Percentiles rank a stretch among this genome's conserved stretches.
Evolutionary conservation across 192 early-diverging fungal genomes (phyloP).

Genomic region (Coemansia sp.): DNA sequence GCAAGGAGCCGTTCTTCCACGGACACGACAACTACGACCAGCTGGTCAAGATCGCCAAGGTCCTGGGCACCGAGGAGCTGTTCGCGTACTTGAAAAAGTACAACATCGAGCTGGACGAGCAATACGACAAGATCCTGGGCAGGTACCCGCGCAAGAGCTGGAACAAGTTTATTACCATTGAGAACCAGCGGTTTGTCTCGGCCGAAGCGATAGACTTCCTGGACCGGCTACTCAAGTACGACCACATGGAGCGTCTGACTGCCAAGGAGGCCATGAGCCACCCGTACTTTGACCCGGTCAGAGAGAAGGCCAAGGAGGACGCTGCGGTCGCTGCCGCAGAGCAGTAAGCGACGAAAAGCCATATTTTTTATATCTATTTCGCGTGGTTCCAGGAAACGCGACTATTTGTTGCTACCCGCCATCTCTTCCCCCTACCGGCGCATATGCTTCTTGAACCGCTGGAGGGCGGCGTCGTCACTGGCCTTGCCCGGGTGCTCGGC

Average conservation of each 20-base stretch:
- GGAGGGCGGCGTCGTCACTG: conserved; percentile 76
- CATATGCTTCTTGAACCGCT: conserved; percentile 81
- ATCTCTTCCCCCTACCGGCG: conserved; percentile 57
- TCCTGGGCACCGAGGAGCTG: conserved; percentile 94
- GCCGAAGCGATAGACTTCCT: conserved; percentile 85
- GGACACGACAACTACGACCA: conserved; percentile 98
- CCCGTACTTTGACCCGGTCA: conserved; percentile 67
- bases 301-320: conserved; percentile 21
- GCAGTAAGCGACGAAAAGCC: not conserved
- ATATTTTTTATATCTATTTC: no score
- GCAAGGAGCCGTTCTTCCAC: conserved; percentile 99
- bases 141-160: conserved; percentile 84
- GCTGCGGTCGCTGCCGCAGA: conserved; percentile 1
- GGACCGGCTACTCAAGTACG: conserved; percentile 85
- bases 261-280: conserved; percentile 86
- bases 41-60: conserved; percentile 97
- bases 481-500: conserved; percentile 50
- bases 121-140: conserved; percentile 92
- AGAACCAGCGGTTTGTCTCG: conserved; percentile 79
- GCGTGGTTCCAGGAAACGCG: no score
- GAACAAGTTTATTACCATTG: conserved; percentile 73
- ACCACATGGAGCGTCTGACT: conserved; percentile 86
- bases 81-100: conserved; percentile 93
- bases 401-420: no score
- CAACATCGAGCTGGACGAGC: conserved; percentile 82